Conservation (phyloP, 331 rosid species). For the Malus hybrid region DNA sequence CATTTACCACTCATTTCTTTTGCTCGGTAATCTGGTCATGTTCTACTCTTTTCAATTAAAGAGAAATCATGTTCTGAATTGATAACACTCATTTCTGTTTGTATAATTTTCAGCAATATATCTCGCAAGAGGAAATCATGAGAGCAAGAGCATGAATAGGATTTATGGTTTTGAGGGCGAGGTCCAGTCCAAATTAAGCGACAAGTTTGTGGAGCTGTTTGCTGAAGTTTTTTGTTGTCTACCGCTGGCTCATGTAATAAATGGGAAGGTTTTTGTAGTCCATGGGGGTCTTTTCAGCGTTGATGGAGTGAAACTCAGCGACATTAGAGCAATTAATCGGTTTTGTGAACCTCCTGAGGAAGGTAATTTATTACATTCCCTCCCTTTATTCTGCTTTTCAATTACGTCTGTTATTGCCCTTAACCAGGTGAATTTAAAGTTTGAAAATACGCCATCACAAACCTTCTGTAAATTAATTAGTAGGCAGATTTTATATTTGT, state of each 20-base stretch:
- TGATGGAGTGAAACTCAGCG: constrained; percentile 92
- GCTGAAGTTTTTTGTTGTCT: constrained; percentile 93
- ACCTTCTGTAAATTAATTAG: neutral
- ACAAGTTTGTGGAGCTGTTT: constrained; percentile 87
- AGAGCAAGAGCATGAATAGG: constrained; percentile 99
- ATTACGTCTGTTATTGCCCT: neutral
- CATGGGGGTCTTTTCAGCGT: constrained; percentile 99
- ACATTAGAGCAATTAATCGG: constrained; percentile 77
- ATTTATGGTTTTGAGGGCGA: constrained; percentile 99
- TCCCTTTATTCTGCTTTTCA: neutral
- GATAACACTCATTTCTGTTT: neutral
- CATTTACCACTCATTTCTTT: neutral
- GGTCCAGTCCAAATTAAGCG: constrained; percentile 82
- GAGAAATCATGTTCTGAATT: neutral
- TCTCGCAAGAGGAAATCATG: constrained; percentile 95
- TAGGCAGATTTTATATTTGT: constrained; percentile 1
- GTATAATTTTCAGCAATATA: constrained; percentile 63
- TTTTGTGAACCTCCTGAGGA: constrained; percentile 99
- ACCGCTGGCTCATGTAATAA: constrained; percentile 90
- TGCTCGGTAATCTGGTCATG: neutral
- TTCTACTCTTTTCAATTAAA: neutral
- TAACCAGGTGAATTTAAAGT: neutral
- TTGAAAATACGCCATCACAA: neutral
- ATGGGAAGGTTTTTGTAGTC: constrained; percentile 77
- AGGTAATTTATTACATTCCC: constrained; percentile 38